phyloP scores from a whole-genome alignment of 176 grass and related monocot species.

The Miscanthus lutarioriparius region DNA sequence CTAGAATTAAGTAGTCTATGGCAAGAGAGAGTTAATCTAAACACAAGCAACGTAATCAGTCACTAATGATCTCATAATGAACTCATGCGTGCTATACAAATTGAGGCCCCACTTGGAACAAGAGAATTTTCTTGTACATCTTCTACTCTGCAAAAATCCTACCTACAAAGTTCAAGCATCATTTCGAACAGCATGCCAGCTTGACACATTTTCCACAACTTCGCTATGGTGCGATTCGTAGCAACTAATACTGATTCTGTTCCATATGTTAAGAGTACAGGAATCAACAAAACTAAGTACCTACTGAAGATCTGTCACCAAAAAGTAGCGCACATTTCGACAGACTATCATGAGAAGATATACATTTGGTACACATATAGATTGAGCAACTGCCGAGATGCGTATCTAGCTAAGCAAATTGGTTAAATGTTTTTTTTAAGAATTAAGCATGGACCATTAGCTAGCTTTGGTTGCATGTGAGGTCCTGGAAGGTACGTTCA shows the following conservation, averaged over 20 bases:
- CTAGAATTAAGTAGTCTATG: constrained; percentile 33
- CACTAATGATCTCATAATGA: too few relatives aligned
- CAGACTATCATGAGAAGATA: constrained; percentile 39
- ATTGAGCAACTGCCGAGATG: constrained; percentile 40
- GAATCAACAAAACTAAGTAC: constrained; percentile 45
- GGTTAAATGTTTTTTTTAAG: constrained; percentile 11
- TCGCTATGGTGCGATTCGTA: constrained; percentile 5
- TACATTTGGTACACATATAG: constrained; percentile 31
- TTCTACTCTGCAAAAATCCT: too few relatives aligned
- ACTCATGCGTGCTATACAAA: too few relatives aligned
- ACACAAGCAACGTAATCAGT: too few relatives aligned
- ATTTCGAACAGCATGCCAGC: background rate
- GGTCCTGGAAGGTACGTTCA: constrained; percentile 22
- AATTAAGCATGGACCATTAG: constrained; percentile 37
- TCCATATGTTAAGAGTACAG: constrained; percentile 38
- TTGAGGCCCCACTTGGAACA: background rate
- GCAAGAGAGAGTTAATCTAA: background rate
- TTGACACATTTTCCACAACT: background rate
- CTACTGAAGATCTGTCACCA: constrained; percentile 47
- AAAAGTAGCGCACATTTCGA: constrained; percentile 50
- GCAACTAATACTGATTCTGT: constrained; percentile 26
- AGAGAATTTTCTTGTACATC: background rate
- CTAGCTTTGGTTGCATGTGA: constrained; percentile 16
- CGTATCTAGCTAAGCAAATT: constrained; percentile 58
- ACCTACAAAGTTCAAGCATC: background rate